Percentiles rank a stretch among this genome's conserved stretches.
These are phyloP conservation scores for Gossypium herbaceum DNA, from an alignment of 345 rosid genomes.

Conservation along the genomic window DNA sequence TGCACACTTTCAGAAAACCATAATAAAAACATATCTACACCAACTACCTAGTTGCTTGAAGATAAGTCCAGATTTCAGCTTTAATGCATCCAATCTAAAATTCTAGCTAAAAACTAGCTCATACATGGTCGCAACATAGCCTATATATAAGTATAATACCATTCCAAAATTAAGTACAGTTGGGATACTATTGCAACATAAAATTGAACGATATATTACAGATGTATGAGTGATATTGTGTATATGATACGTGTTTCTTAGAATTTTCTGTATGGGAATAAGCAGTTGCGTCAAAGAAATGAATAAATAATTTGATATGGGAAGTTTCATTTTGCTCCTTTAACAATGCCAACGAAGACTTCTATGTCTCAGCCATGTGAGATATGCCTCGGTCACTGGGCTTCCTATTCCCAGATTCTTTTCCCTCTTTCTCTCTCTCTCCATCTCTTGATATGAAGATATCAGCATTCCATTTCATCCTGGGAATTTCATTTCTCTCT, in stretches of 20 bases:
- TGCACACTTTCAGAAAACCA: background rate
- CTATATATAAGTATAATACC: background rate
- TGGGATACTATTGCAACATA: background rate
- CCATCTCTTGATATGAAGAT: constrained; percentile 17
- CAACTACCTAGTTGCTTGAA: background rate
- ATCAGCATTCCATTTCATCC: constrained; percentile 14
- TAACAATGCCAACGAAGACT: constrained; percentile 34
- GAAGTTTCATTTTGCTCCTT: constrained; percentile 23
- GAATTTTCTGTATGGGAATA: background rate
- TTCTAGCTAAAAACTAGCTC: background rate
- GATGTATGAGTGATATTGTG: constrained; percentile 1
- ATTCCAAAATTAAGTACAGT: background rate
- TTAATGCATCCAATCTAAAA: background rate
- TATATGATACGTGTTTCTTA: background rate
- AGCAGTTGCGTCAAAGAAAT: constrained; percentile 19
- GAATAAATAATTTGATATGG: background rate
- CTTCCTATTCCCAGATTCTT: constrained; percentile 31
- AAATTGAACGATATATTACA: background rate
- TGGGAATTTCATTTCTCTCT: constrained; percentile 22
- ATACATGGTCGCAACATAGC: background rate
- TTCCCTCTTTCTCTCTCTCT: background rate
- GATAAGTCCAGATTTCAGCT: constrained; percentile 7
- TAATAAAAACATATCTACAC: background rate
- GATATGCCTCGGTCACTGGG: constrained; percentile 44
- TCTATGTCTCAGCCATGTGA: constrained; percentile 54